Conservation (phyloP, 2,329 filamentous ascomycete genomes). For the Beauveria scarabaeidicola region DNA sequence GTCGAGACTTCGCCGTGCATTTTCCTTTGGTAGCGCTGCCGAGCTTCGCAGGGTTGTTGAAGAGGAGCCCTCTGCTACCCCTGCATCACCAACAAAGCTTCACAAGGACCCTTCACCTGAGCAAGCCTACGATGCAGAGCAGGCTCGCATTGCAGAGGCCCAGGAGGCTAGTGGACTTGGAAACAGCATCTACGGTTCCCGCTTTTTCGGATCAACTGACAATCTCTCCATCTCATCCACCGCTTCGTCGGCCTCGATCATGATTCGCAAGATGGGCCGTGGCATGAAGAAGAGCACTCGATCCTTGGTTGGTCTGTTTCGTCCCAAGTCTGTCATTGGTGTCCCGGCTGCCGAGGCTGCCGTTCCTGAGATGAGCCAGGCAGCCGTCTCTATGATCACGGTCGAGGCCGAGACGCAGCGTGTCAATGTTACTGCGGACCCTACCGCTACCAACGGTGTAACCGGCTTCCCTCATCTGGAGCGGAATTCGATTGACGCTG, state of each 20-base stretch:
- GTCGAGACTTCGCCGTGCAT: slow-evolving; percentile 76
- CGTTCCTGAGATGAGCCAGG: slow-evolving; percentile 59
- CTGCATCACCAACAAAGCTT: slow-evolving; percentile 41
- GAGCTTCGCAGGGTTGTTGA: slow-evolving; percentile 73
- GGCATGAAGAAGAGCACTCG: slow-evolving; percentile 93
- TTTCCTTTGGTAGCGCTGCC: slow-evolving; percentile 92
- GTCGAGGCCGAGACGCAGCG: slow-evolving; percentile 42
- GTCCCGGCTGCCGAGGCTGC: slow-evolving; percentile 62
- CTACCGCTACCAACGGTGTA: slow-evolving; percentile 57
- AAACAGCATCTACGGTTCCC: slow-evolving; percentile 85
- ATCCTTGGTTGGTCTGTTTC: slow-evolving; percentile 87
- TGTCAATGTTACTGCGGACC: slow-evolving; percentile 46
- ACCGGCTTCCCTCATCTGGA: slow-evolving; percentile 81
- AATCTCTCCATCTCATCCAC: slow-evolving; percentile 89
- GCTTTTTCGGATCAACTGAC: slow-evolving; percentile 86
- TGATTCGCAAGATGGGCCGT: slow-evolving; percentile 97
- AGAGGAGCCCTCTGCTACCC: slow-evolving; percentile 35
- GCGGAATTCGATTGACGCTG: slow-evolving; percentile 68
- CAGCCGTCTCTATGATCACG: slow-evolving; percentile 90
- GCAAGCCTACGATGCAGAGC: slow-evolving; percentile 74
- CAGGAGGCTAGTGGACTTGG: slow-evolving; percentile 91
- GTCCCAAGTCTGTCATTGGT: slow-evolving; percentile 85
- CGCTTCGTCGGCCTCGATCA: slow-evolving; percentile 80
- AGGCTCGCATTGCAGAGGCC: slow-evolving; percentile 81
- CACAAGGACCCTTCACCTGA: slow-evolving; percentile 55